Percentiles rank a stretch among this genome's conserved stretches.
Conservation (phyloP, 2,329 filamentous ascomycete genomes). For the Apiospora pterosperma region DNA sequence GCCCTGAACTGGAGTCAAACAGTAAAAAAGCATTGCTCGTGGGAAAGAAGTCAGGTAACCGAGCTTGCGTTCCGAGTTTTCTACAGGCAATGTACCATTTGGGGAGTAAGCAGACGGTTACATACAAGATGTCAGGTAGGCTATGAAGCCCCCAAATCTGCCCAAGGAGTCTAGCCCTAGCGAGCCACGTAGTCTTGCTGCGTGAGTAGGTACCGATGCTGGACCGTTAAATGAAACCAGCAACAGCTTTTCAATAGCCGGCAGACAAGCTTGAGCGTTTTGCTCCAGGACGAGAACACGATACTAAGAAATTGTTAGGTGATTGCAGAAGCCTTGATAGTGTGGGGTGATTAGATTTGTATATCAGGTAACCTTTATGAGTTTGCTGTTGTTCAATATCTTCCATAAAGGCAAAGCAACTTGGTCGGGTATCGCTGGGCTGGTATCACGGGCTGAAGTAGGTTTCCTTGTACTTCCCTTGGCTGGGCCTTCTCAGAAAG, state of each 20-base stretch:
- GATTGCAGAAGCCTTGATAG: not conserved
- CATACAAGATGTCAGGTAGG: too few species aligned
- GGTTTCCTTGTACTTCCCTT: not conserved
- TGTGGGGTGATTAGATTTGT: too few species aligned
- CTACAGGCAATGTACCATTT: too few species aligned
- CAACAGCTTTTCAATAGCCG: not conserved
- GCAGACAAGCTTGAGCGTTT: not conserved
- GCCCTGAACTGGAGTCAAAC: too few species aligned
- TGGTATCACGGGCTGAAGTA: not conserved
- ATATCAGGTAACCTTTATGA: not conserved
- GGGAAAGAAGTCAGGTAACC: too few species aligned
- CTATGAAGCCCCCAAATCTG: too few species aligned
- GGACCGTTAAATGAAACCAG: not conserved
- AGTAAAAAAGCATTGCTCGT: too few species aligned
- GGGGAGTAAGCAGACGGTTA: too few species aligned
- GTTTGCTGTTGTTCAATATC: not conserved
- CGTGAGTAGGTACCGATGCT: too few species aligned
- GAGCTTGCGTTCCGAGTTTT: too few species aligned
- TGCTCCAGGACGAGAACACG: not conserved
- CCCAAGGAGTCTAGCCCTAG: too few species aligned
- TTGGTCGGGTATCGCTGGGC: not conserved
- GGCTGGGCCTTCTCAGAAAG: not conserved
- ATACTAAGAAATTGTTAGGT: not conserved
- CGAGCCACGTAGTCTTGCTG: too few species aligned
- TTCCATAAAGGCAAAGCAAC: not conserved